Percentiles rank a stretch among this genome's conserved stretches.
Conservation (phyloP, 805 yeast genomes). For the Ogataea thermomethanolica region DNA sequence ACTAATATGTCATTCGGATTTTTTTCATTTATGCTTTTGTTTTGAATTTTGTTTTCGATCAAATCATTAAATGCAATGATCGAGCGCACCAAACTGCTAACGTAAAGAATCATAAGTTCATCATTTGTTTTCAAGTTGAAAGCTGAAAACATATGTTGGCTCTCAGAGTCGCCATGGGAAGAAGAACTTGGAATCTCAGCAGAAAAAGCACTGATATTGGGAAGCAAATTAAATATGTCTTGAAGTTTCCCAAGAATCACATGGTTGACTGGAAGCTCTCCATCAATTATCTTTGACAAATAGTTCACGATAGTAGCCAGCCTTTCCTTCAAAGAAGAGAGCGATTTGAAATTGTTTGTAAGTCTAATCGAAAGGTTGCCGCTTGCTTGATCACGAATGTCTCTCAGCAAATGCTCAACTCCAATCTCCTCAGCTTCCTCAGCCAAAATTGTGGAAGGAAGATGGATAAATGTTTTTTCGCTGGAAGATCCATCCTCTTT, state of each 20-base stretch:
- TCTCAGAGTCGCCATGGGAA: constrained; percentile 17
- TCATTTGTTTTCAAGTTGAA: constrained; percentile 93
- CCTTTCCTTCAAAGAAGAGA: constrained; percentile 80
- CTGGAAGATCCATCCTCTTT: constrained; percentile 94
- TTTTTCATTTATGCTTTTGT: constrained; percentile 47
- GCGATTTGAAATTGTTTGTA: constrained; percentile 84
- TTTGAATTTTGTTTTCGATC: constrained; percentile 91
- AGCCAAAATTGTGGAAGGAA: constrained; percentile 90
- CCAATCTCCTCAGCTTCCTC: constrained; percentile 99
- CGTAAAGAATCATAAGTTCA: constrained; percentile 90
- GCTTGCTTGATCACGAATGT: constrained; percentile 94
- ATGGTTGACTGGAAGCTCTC: constrained; percentile 82
- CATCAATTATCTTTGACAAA: constrained; percentile 66
- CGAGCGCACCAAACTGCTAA: constrained; percentile 85
- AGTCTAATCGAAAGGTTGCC: constrained; percentile 85
- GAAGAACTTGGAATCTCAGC: constrained; percentile 1
- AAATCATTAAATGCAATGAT: constrained; percentile 95
- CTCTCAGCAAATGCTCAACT: constrained; percentile 92
- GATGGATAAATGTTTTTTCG: constrained; percentile 87
- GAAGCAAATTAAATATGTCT: constrained; percentile 89
- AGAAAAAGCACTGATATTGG: constrained; percentile 55
- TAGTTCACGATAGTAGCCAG: constrained; percentile 74
- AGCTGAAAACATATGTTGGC: constrained; percentile 54
- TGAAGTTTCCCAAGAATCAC: constrained; percentile 88
- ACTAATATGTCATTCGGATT: constrained; percentile 23